Conservation (phyloP, 1,139 yeast species). For the Blastobotrys petasosporus region DNA sequence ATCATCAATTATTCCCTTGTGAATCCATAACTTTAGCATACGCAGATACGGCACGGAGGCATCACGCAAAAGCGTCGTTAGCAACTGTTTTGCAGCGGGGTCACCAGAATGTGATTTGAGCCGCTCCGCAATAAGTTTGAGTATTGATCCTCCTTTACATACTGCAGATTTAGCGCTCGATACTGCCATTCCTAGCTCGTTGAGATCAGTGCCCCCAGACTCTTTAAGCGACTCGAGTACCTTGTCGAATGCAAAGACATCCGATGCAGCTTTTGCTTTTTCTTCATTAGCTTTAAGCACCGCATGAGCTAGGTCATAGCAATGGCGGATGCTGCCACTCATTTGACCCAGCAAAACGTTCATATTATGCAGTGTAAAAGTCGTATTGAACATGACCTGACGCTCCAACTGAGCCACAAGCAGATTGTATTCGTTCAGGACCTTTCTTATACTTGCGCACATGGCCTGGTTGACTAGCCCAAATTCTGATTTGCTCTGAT, state of each 20-base stretch:
- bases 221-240: conserved; percentile 29
- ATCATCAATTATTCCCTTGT: conserved; percentile 68
- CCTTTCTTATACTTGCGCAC: conserved; percentile 51
- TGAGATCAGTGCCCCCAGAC: conserved; percentile 22
- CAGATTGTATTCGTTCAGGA: conserved; percentile 45
- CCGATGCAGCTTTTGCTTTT: conserved; percentile 23
- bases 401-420: conserved; percentile 50
- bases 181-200: conserved; percentile 24
- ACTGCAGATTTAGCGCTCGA: conserved; percentile 21
- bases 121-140: conserved; percentile 56
- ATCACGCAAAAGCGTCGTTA: conserved; percentile 47
- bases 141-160: conserved; percentile 30
- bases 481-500: conserved; percentile 47
- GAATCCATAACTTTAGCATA: conserved; percentile 75
- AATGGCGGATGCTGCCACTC: conserved; percentile 43
- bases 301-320: conserved; percentile 49
- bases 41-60: conserved; percentile 60
- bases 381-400: conserved; percentile 43
- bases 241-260: conserved; percentile 27
- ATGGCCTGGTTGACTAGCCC: conserved; percentile 75
- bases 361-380: conserved; percentile 45
- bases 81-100: conserved; percentile 46
- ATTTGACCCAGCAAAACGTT: conserved; percentile 39
- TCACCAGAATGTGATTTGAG: conserved; percentile 64
- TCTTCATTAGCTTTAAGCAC: conserved; percentile 38